Evolutionary conservation across 352 stramenopile species (phyloP), one percentile per base, ranked within the genome.

Genomic region (Phytophthora agathidicida): DNA sequence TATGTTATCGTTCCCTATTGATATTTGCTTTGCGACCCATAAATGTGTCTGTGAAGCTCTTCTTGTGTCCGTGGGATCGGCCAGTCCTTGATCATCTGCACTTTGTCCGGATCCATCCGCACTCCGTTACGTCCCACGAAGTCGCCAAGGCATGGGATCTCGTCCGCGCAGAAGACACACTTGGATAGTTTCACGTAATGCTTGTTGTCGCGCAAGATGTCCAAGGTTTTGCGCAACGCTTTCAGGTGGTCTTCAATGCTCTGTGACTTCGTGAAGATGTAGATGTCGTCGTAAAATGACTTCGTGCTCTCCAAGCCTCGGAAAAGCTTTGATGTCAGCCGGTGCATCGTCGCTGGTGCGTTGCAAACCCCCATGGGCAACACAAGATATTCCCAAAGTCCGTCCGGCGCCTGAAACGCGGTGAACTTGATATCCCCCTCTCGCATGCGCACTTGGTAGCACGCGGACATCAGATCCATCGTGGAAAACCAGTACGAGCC

Each of bases 401-500:
- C n/a, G n/a, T n/a, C n/a, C n/a, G n/a, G n/a, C n/a, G n/a, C n/a
- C n/a, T n/a, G n/a, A n/a, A n/a, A n/a, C n/a, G n/a, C n/a, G n/a
- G n/a, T n/a, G n/a, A n/a, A n/a, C n/a, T n/a, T n/a, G n/a, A n/a
- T n/a, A n/a, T n/a, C n/a, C n/a, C n/a, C n/a, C n/a, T n/a, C 36
- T 0, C 31, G 30, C 61, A 73, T 72, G 11, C 39, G 41, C 1
- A 70, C 56, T 56, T 73, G 55, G 26, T 67, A 70, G 36, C 52
- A 72, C 3, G 28, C 50, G 0, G 31, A 54, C 31, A 58, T 53
- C 30, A 66, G 32, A 41, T 73, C 58, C 37, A 73, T 65, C 4
- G 39, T 49, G 0, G 19, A 27, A 26, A 43, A 63, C 54, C 39
- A 47, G 9, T 20, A 24, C 16, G 19, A 24, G 23, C 54, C 44